These are phyloP conservation scores for Penicillium sp. DNA, from an alignment of 2,329 filamentous ascomycete genomes.

Conservation along the genomic window DNA sequence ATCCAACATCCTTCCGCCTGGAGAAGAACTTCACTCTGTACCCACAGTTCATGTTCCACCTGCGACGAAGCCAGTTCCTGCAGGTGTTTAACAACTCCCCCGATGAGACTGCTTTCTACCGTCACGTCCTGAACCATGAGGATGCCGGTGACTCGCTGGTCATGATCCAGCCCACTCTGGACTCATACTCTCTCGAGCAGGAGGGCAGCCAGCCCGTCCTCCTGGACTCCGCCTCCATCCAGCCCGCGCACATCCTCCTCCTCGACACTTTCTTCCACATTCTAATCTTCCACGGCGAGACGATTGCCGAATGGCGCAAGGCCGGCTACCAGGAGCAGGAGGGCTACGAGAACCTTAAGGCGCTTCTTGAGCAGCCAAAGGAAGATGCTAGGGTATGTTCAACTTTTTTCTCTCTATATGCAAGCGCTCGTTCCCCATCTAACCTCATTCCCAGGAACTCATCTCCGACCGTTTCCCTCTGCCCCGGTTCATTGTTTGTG, in stretches of 20 bases:
- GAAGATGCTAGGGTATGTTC: slow-evolving; percentile 86
- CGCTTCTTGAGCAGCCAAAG: slow-evolving; percentile 88
- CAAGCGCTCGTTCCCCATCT: slow-evolving; percentile 13
- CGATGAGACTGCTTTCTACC: slow-evolving; percentile 98
- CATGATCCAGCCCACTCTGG: slow-evolving; percentile 98
- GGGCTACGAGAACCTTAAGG: slow-evolving; percentile 94
- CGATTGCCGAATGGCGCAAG: slow-evolving; percentile 96
- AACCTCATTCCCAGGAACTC: slow-evolving; percentile 68
- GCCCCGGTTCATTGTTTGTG: slow-evolving; percentile 96
- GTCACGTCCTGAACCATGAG: slow-evolving; percentile 95
- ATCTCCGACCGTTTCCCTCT: slow-evolving; percentile 98
- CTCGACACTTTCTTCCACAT: slow-evolving; percentile 99
- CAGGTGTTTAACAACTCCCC: slow-evolving; percentile 99
- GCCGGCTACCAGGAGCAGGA: slow-evolving; percentile 98
- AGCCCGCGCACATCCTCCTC: slow-evolving; percentile 88
- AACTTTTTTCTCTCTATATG: background rate
- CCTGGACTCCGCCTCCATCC: slow-evolving; percentile 94
- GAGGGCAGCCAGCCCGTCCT: slow-evolving; percentile 93
- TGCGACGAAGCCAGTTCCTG: slow-evolving; percentile 94
- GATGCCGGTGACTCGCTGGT: slow-evolving; percentile 95
- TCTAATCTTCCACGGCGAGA: slow-evolving; percentile 98
- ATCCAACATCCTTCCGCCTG: slow-evolving; percentile 92
- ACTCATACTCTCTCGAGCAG: slow-evolving; percentile 96
- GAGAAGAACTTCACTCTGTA: slow-evolving; percentile 99
- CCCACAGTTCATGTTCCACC: slow-evolving; percentile 99